phyloP scores from a whole-genome alignment of 352 stramenopile species.

The Plasmopara muralis region DNA sequence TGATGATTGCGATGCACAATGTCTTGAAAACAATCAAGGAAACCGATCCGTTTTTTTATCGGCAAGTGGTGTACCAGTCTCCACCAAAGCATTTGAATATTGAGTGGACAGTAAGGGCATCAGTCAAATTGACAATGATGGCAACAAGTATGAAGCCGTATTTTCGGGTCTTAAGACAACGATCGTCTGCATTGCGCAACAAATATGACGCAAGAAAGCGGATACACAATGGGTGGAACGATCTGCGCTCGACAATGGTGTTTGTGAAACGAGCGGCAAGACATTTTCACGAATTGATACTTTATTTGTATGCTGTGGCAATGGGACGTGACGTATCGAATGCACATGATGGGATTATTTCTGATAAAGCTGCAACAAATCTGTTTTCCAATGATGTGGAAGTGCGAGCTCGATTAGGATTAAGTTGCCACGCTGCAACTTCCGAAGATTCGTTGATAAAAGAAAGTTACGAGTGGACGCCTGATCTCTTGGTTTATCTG shows the following conservation, averaged over 20 bases:
- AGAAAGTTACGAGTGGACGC: constrained; percentile 37
- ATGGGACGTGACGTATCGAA: constrained; percentile 24
- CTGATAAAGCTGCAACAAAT: constrained; percentile 10
- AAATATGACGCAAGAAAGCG: constrained; percentile 3
- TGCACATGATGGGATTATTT: constrained; percentile 10
- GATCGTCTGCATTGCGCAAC: constrained; percentile 24
- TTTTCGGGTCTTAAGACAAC: constrained; percentile 18
- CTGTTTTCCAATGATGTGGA: no score
- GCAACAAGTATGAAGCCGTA: constrained; percentile 17
- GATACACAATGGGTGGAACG: constrained; percentile 22
- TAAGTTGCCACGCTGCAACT: constrained; percentile 3
- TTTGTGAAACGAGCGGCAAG: constrained; percentile 20
- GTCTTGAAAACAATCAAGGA: no score
- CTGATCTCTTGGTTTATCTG: constrained; percentile 37
- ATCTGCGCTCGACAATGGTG: constrained; percentile 20
- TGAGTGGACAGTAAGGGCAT: no score
- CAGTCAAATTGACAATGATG: constrained; percentile 10
- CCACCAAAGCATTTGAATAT: no score
- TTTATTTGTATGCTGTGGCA: constrained; percentile 27
- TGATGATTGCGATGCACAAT: constrained; percentile 7
- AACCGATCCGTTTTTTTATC: no score
- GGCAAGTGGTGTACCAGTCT: no score
- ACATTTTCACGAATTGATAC: constrained; percentile 41
- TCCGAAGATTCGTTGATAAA: constrained; percentile 26
- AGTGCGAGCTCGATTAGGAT: constrained; percentile 9